Conservation (phyloP, 106 monocot genomes). For the Dendrobium huoshanense region DNA sequence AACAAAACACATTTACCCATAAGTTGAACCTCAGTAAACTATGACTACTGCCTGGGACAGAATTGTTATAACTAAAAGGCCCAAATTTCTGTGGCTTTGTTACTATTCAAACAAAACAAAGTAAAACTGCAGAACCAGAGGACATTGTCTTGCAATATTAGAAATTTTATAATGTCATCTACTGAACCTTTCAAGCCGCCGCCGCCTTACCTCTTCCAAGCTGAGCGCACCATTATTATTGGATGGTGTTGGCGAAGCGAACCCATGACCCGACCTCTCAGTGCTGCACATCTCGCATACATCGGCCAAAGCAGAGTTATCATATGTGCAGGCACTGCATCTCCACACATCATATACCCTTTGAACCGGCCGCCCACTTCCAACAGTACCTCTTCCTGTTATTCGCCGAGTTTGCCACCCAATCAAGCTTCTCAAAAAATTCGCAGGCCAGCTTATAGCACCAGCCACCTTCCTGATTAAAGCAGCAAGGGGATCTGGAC, state of each 20-base stretch:
- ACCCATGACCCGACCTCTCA: slow-evolving; percentile 20
- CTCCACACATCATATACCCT: slow-evolving; percentile 47
- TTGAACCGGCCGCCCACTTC: slow-evolving; percentile 4
- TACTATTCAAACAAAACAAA: not conserved
- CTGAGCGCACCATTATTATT: not conserved
- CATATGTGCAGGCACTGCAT: slow-evolving; percentile 63
- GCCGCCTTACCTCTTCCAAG: slow-evolving; percentile 37
- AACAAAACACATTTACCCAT: too few relatives aligned
- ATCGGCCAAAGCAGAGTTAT: slow-evolving; percentile 51
- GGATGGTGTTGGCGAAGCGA: not conserved
- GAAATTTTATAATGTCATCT: slow-evolving; percentile 8
- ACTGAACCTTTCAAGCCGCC: slow-evolving; percentile 44
- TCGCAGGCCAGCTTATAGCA: slow-evolving; percentile 54
- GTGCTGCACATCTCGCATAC: slow-evolving; percentile 84
- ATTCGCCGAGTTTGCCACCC: slow-evolving; percentile 8
- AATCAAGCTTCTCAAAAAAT: slow-evolving; percentile 27
- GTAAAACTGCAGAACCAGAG: not conserved
- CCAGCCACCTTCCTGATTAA: slow-evolving; percentile 24
- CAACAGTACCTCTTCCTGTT: slow-evolving; percentile 52
- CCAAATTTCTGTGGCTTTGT: not conserved
- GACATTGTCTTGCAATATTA: not conserved
- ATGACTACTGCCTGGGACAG: not conserved
- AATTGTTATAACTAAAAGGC: not conserved
- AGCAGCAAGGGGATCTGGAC: slow-evolving; percentile 47
- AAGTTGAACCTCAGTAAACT: too few relatives aligned